Evolutionary conservation across 257 asterid species (phyloP), one percentile per base, ranked within the genome.

Genomic region (Nicotiana obtusifolia): DNA sequence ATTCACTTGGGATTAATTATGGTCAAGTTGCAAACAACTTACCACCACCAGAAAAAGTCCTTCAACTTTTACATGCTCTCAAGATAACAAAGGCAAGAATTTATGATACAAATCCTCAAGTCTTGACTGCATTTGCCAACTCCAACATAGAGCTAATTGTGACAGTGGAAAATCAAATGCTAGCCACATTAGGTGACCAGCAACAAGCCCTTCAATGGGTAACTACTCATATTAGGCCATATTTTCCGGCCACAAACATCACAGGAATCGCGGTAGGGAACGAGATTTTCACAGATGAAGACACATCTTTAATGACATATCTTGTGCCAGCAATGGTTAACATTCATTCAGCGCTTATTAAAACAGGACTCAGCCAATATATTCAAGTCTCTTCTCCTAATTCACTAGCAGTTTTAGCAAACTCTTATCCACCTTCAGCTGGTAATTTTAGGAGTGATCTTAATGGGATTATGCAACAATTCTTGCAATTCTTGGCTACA

Each of bases 191-290:
- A 13, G 82, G 54, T 82, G 94, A 90, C 41, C 92, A 89, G 6
- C 88, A 84, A 76, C 90, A 83, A 76, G 97, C 99, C 59, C 68
- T 90, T 26, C 88, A 91, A 61, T 95, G 99, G 99, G 98, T 92
- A 3, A 73, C 54, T 54, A 86, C 89, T 26, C 94, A 57, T 76
- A 87, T 95, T 52, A 76, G 81, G 35, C 97, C 99, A 1, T 90
- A 84, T 30, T 54, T 86, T 4, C 99, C 99, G 3, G 91, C 93
- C 16, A 95, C 99, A 1, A 87, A 59, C 15, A 92, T 95, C 85
- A 88, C 94, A 33, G 98, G 95, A n/a, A 91, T 95, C 68, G 91
- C 95, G 6, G 98, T 93, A 2, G 99, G 99, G 0, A 95, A 95
- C 75, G 99, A 95, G 89, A 85, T 94, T 1, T 90, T 88, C 85